Conservation (phyloP, 2,329 filamentous ascomycete species). For the Nigrograna mackinnonii region DNA sequence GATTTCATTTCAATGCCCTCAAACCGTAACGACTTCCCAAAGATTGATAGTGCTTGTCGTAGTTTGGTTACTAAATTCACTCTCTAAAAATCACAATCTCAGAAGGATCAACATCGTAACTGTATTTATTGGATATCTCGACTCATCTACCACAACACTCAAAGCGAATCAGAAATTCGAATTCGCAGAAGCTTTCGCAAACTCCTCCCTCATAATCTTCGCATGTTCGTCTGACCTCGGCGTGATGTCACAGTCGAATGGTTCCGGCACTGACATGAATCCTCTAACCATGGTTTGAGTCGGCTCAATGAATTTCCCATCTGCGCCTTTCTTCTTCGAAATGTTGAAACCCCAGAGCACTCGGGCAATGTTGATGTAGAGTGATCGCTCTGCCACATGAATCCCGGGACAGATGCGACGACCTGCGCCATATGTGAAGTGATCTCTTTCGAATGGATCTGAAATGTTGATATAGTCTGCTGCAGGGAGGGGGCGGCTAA, state of each 20-base stretch:
- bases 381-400: conserved; percentile 40
- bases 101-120: too few relatives aligned
- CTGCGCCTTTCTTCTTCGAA: conserved; percentile 22
- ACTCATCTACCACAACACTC: too few relatives aligned
- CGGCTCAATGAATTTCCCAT: conserved; percentile 27
- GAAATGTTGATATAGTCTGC: conserved; percentile 33
- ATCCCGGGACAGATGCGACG: conserved; percentile 39
- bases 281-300: conserved; percentile 30
- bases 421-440: conserved; percentile 41
- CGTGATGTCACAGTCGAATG: conserved; percentile 33
- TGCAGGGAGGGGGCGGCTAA: conserved; percentile 24
- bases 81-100: too few relatives aligned
- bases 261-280: conserved; percentile 34
- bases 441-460: conserved; percentile 36
- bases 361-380: conserved; percentile 39
- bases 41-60: too few relatives aligned
- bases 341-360: conserved; percentile 41
- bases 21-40: too few relatives aligned
- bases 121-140: too few relatives aligned
- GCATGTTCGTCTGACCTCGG: conserved; percentile 25
- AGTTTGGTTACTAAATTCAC: too few relatives aligned
- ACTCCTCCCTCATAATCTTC: conserved; percentile 24
- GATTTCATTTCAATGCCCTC: too few relatives aligned
- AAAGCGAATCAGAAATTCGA: too few relatives aligned
- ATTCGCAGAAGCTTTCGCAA: conserved; percentile 20